Evolutionary conservation across 371 early-diverging fungal species (phyloP).

Genomic region (Dipsacomyces acuminosporus): DNA sequence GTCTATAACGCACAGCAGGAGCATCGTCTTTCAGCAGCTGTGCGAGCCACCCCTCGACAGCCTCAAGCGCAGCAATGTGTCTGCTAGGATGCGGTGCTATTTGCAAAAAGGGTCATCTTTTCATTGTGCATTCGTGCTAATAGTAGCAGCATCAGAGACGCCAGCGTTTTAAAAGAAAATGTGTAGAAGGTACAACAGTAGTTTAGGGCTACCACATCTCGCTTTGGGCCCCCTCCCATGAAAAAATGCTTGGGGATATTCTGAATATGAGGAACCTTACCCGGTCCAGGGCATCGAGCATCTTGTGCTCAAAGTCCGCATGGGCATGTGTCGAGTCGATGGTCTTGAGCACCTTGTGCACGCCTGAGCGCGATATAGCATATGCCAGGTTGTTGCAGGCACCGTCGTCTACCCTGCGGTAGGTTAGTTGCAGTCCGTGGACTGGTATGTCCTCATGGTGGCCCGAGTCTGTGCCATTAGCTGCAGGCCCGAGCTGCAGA

Average conservation of each 20-base stretch:
- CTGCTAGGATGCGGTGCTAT: too few species aligned
- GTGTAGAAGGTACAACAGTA: too few species aligned
- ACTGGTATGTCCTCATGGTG: slow-evolving; percentile 36
- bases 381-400: slow-evolving; percentile 43
- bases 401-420: slow-evolving; percentile 42
- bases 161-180: too few species aligned
- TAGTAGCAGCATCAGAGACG: too few species aligned
- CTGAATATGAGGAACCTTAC: slow-evolving; percentile 38
- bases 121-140: too few species aligned
- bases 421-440: slow-evolving; percentile 15
- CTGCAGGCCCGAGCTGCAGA: slow-evolving; percentile 33
- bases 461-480: slow-evolving; percentile 41
- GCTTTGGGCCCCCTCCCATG: slow-evolving; percentile 15
- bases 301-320: slow-evolving; percentile 40
- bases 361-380: slow-evolving; percentile 36
- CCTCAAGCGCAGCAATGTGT: slow-evolving; percentile 2
- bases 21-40: background rate
- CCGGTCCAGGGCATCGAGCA: slow-evolving; percentile 27
- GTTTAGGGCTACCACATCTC: background rate
- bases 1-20: slow-evolving; percentile 15
- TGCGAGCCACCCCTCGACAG: background rate
- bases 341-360: slow-evolving; percentile 26
- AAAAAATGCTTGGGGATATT: slow-evolving; percentile 31
- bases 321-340: slow-evolving; percentile 35
- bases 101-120: too few species aligned